A percentile compares a stretch with the other conserved stretches of the same genome.
phyloP scores from a whole-genome alignment of 2,329 filamentous ascomycete genomes.

The Exophiala oligosperma region DNA sequence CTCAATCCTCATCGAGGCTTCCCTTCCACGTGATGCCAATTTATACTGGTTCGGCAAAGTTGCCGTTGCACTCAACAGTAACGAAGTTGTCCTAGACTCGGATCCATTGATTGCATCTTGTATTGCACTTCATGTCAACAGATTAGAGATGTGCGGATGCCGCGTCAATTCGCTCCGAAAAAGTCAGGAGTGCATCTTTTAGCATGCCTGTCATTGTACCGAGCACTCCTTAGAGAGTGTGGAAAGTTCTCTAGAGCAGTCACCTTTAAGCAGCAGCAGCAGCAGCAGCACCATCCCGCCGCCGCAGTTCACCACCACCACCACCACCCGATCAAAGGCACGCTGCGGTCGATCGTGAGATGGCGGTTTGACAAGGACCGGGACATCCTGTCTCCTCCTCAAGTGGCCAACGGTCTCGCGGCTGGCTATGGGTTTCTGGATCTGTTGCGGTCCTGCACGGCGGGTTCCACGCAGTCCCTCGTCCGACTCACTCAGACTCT shows the following conservation, averaged over 20 bases:
- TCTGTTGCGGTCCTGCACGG: constrained; percentile 16
- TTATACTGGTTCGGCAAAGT: no score
- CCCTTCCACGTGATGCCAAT: no score
- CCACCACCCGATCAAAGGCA: constrained; percentile 9
- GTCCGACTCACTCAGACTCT: constrained; percentile 12
- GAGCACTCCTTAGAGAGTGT: constrained; percentile 46
- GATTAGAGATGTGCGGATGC: constrained; percentile 36
- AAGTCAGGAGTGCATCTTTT: constrained; percentile 43
- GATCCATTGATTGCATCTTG: neutral
- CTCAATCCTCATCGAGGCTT: no score
- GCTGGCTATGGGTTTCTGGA: constrained; percentile 41
- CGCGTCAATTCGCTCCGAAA: constrained; percentile 36
- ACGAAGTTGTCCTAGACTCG: neutral
- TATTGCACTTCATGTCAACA: neutral
- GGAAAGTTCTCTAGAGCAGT: constrained; percentile 29
- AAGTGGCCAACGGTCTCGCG: constrained; percentile 39
- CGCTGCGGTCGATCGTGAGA: constrained; percentile 34
- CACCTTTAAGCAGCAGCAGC: constrained; percentile 16
- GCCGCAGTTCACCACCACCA: no score
- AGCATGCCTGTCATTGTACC: constrained; percentile 48
- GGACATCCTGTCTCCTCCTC: constrained; percentile 39
- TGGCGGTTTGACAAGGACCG: constrained; percentile 42
- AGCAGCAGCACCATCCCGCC: no score
- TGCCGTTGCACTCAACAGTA: no score
- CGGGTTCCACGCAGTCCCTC: constrained; percentile 10